Evolutionary conservation across 2,329 filamentous ascomycete species (phyloP), one percentile per base, ranked within the genome.

Genomic region (Botrytis pseudocinerea): DNA sequence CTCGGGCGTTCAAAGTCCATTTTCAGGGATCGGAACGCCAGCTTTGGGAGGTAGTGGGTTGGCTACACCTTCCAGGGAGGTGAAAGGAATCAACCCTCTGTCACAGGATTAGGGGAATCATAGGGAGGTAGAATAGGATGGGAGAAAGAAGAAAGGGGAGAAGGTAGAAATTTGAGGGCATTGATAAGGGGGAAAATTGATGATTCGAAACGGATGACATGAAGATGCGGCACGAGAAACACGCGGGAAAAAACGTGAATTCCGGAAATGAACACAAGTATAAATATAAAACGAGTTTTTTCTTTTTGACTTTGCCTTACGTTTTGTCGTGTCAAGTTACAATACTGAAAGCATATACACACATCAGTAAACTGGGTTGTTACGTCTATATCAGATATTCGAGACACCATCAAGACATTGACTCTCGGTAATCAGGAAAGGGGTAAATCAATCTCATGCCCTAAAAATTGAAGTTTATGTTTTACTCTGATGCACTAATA

Each of bases 1-100:
- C 4, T 88, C 85, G 74, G 86, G 86, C 59, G 79, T 79, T 61
- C 75, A 78, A 14, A 80, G 77, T 44, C 80, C 80, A 3, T 48
- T 61, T 18, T 74, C 78, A 54, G 79, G 80, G 28, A 59, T 79
- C 64, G 79, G 77, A 8, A 78, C 74, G 71, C 77, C 72, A 9
- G 76, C 72, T 22, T 54, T 73, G 22, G 38, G 35, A 10, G 48
- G 10, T 9, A 59, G 65, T 59, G 65, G 48, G 4, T 10, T 62
- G 2, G 65, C 25, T 14, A 69, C 64, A 20, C 71, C 64, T 5
- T 9, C 28, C 10, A 40, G 46, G 6, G 54, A 32, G 35, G 1
- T 25, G 35, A 62, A 38, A 40, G 35, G 60, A n/a, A 28, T 69
- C 9, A 69, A 69, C 32, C 48, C 48, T 22, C 40, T 69, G 65